Evolutionary conservation across 768 basidiomycete genomes (phyloP), one percentile per base, ranked within the genome.

Genomic region (Tubosaeta sp.): DNA sequence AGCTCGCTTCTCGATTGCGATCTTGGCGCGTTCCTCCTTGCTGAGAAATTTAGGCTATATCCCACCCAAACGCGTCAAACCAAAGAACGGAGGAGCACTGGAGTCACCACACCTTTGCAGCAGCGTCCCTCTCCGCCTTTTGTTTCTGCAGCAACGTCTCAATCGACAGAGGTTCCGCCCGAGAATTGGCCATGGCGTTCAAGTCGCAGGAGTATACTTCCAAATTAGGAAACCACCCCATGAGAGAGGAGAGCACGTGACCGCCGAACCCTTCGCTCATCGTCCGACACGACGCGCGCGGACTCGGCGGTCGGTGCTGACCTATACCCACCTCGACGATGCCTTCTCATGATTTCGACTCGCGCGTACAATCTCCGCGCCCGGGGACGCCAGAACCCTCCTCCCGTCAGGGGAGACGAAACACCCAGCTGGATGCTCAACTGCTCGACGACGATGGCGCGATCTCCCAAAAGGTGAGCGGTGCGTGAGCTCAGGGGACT

Each of bases 41-140:
- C 90, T 83, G 13, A 98, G 76, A 74, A 98, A 98, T 70, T 84
- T 95, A 33, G 95, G 95, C 94, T 97, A 70, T 29, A 47, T 27
- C 55, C 44, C 45, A 29, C 27, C 12, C 34, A 34, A 42, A 46
- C 56, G 45, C 55, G 56, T 27, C 31, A 26, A 9, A 26, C 17
- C 14, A 9, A 31, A 1, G 32, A 44, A 34, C 4, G 16, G 4
- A 22, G 19, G 22, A 43, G 7, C 17, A 14, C 8, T 1, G 6
- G 26, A 27, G 31, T 1, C 8, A n/a, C 65, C 68, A 29, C 52
- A 91, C 95, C 80, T 92, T 97, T 46, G 93, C 75, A 45, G 92
- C 89, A 1, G 88, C 89, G 54, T 97, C 93, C 62, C 87, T 92
- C 66, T 95, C 94, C 34, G 77, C 82, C 59, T 82, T 85, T 71